phyloP scores from a whole-genome alignment of 768 basidiomycete species.

The Tricholoma terreum region DNA sequence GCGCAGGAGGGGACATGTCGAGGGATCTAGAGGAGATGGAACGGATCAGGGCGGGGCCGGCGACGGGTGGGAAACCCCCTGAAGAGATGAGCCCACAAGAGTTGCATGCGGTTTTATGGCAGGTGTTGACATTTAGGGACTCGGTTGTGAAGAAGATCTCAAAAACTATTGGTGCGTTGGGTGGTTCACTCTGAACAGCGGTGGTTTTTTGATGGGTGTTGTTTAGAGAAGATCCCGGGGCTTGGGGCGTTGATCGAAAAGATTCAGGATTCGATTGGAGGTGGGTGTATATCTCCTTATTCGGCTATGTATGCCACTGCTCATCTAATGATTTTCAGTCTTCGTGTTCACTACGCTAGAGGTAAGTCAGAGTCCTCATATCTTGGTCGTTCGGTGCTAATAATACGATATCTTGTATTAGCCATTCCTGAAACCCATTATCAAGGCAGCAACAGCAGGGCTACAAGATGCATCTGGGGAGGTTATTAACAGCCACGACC shows the following conservation, averaged over 20 bases:
- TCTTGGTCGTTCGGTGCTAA: background rate
- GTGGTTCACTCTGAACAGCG: no score
- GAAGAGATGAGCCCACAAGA: slow-evolving; percentile 89
- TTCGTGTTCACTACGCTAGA: slow-evolving; percentile 86
- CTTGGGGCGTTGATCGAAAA: slow-evolving; percentile 73
- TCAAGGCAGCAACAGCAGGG: slow-evolving; percentile 65
- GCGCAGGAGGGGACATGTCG: slow-evolving; percentile 56
- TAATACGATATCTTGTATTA: slow-evolving; percentile 19
- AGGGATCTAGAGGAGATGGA: slow-evolving; percentile 75
- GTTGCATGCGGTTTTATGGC: slow-evolving; percentile 78
- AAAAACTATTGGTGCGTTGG: slow-evolving; percentile 56
- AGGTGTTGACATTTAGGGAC: slow-evolving; percentile 83
- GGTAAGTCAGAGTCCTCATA: slow-evolving; percentile 30
- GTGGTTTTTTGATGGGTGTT: background rate
- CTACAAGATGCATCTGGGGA: slow-evolving; percentile 65
- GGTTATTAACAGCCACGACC: slow-evolving; percentile 78
- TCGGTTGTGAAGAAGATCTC: slow-evolving; percentile 78
- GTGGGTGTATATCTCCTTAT: slow-evolving; percentile 29
- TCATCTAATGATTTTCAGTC: slow-evolving; percentile 32
- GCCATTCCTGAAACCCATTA: slow-evolving; percentile 78
- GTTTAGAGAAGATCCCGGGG: slow-evolving; percentile 79
- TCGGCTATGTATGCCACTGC: background rate
- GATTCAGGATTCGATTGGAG: slow-evolving; percentile 67
- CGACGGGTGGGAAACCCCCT: slow-evolving; percentile 65
- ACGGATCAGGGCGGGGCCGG: slow-evolving; percentile 57